A percentile compares a stretch with the other conserved stretches of the same genome.
phyloP scores from a whole-genome alignment of 371 early-diverging fungal genomes.

The Syncephalastrum monosporum region DNA sequence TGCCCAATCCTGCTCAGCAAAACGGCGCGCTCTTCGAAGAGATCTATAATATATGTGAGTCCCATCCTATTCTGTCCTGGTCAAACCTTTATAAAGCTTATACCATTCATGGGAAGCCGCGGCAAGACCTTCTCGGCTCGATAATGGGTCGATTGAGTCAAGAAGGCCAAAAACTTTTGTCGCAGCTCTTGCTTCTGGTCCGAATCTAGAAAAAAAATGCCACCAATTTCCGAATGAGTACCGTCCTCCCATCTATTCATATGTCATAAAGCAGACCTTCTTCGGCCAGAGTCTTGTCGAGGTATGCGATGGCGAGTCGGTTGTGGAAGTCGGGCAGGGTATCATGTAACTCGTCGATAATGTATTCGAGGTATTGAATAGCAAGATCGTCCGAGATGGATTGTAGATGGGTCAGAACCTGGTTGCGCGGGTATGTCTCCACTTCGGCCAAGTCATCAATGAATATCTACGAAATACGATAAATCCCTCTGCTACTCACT shows the following conservation, averaged over 20 bases:
- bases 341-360: conserved; percentile 71
- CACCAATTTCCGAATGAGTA: not conserved
- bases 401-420: conserved; percentile 59
- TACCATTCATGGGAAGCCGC: conserved; percentile 73
- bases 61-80: too few species aligned
- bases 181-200: conserved; percentile 19
- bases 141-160: conserved; percentile 69
- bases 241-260: too few species aligned
- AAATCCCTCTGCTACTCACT: not conserved
- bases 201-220: not conserved
- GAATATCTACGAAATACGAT: conserved; percentile 58
- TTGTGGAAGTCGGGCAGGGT: conserved; percentile 78
- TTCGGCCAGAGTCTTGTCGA: conserved; percentile 44
- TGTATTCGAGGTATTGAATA: conserved; percentile 75
- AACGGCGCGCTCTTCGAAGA: conserved; percentile 83
- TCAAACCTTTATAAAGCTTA: not conserved
- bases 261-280: not conserved
- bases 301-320: conserved; percentile 69
- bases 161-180: conserved; percentile 57
- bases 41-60: conserved; percentile 28
- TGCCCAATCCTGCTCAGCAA: conserved; percentile 81
- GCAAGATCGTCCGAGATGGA: conserved; percentile 63
- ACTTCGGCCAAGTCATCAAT: conserved; percentile 68
- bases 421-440: conserved; percentile 52
- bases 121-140: conserved; percentile 76